A percentile compares a stretch with the other conserved stretches of the same genome.
These are phyloP conservation scores for Dothidotthia symphoricarpi DNA, from an alignment of 2,329 filamentous ascomycete species.

Conservation along the genomic window DNA sequence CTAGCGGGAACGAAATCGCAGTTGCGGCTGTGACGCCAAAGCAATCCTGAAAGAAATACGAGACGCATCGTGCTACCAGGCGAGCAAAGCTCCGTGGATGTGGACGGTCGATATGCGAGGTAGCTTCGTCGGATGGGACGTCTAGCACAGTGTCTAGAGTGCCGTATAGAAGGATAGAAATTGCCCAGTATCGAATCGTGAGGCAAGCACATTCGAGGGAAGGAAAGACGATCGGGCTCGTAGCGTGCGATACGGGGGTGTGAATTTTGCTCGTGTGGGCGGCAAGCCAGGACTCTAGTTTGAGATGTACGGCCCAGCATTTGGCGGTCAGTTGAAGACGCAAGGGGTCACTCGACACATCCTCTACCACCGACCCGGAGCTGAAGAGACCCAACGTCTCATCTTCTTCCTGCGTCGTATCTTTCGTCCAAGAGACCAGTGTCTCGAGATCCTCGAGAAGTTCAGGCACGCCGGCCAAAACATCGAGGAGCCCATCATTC, in stretches of 20 bases:
- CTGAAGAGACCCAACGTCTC: no score
- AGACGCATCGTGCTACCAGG: slow-evolving; percentile 20
- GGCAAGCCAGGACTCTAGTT: slow-evolving; percentile 20
- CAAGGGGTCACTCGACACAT: slow-evolving; percentile 3
- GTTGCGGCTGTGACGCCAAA: slow-evolving; percentile 22
- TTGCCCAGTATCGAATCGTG: slow-evolving; percentile 27
- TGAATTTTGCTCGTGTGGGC: slow-evolving; percentile 14
- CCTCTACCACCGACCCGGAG: background rate
- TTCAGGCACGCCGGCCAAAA: slow-evolving; percentile 32
- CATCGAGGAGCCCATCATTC: slow-evolving; percentile 37
- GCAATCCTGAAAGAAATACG: slow-evolving; percentile 25
- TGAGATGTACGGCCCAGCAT: slow-evolving; percentile 21
- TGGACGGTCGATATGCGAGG: slow-evolving; percentile 14
- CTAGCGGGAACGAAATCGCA: slow-evolving; percentile 22
- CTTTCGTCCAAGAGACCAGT: slow-evolving; percentile 4
- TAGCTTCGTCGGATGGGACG: slow-evolving; percentile 8
- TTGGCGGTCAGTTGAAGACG: slow-evolving; percentile 9
- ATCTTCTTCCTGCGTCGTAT: no score
- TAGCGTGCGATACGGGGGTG: slow-evolving; percentile 8
- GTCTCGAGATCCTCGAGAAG: slow-evolving; percentile 33
- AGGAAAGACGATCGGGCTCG: slow-evolving; percentile 15
- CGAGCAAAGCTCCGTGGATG: slow-evolving; percentile 25
- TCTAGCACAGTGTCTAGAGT: slow-evolving; percentile 15
- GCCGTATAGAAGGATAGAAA: slow-evolving; percentile 22
- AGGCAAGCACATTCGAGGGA: slow-evolving; percentile 17